These are phyloP conservation scores for Daldinia sp. DNA, from an alignment of 2,329 filamentous ascomycete genomes.

Conservation along the genomic window DNA sequence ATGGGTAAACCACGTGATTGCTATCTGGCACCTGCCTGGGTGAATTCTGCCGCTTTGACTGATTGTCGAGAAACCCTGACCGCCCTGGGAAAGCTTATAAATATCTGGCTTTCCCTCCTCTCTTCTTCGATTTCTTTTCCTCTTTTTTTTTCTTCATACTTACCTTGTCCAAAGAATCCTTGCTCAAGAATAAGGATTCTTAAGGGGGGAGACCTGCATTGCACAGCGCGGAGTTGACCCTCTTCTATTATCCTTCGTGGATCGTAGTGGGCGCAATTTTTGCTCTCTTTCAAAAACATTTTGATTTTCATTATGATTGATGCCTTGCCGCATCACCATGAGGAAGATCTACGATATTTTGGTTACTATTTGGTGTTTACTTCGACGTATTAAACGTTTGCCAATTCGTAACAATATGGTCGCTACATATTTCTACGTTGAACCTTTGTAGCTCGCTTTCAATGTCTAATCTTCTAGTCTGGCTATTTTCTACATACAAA, in stretches of 20 bases:
- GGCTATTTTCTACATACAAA: no score
- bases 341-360: constrained; percentile 15
- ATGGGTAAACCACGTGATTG: no score
- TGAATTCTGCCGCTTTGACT: constrained; percentile 19
- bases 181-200: constrained; percentile 43
- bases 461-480: no score
- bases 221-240: constrained; percentile 62
- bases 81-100: constrained; percentile 11
- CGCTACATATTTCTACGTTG: no score
- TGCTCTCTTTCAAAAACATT: constrained; percentile 40
- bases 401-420: no score
- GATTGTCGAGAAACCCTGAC: neutral
- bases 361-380: neutral
- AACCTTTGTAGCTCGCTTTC: no score
- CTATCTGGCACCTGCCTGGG: neutral
- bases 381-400: no score
- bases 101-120: constrained; percentile 4
- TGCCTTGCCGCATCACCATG: constrained; percentile 31
- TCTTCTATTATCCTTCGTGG: constrained; percentile 47
- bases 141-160: constrained; percentile 47
- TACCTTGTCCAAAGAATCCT: constrained; percentile 46
- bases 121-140: constrained; percentile 11
- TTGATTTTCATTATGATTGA: constrained; percentile 29
- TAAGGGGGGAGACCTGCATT: constrained; percentile 60
- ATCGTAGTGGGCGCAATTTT: constrained; percentile 48